Evolutionary conservation across 805 yeast species (phyloP).

Genomic region (Starmerella khaoyaiensis): DNA sequence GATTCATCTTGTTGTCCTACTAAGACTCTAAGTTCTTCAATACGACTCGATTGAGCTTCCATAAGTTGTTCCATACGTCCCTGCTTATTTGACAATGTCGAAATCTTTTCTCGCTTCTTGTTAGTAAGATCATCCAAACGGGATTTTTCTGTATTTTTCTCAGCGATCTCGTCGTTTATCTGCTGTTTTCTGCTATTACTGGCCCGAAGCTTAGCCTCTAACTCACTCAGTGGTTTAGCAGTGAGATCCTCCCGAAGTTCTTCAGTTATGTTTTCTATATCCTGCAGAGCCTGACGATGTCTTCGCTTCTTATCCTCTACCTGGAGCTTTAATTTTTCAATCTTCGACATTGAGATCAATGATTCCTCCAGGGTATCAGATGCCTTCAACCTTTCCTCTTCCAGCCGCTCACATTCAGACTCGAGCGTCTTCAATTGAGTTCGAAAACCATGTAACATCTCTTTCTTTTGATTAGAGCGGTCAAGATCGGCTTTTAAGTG

Average conservation of each 20-base stretch:
- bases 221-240: no score
- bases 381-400: conserved; percentile 1
- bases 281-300: no score
- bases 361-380: no score
- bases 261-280: no score
- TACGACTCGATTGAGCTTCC: conserved; percentile 3
- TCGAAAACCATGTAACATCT: no score
- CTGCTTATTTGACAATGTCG: conserved; percentile 8
- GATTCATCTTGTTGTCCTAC: neutral
- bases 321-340: no score
- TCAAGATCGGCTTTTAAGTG: conserved; percentile 63
- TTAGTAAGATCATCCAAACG: conserved; percentile 2
- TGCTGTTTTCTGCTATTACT: conserved; percentile 4
- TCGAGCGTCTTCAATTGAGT: no score
- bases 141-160: conserved; percentile 30
- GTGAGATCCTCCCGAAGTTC: no score
- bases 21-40: conserved; percentile 1
- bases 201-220: conserved; percentile 3
- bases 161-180: conserved; percentile 2
- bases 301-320: no score
- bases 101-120: conserved; percentile 3
- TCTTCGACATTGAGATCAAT: no score
- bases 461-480: conserved; percentile 51
- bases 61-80: conserved; percentile 13
- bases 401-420: conserved; percentile 28